Conservation (phyloP, 2,329 filamentous ascomycete genomes). For the Pseudopyricularia javanii region DNA sequence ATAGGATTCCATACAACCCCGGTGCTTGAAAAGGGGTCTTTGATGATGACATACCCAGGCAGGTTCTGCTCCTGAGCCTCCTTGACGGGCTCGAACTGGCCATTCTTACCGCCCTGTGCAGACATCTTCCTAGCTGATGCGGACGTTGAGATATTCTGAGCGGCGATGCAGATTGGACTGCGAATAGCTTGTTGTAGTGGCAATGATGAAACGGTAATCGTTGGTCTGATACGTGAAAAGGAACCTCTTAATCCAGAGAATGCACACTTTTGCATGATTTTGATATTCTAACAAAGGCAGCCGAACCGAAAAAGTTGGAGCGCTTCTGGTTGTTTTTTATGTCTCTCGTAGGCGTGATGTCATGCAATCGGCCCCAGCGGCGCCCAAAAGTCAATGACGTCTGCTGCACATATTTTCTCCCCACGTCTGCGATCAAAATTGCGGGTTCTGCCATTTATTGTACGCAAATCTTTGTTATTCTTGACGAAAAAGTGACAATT, state of each 20-base stretch:
- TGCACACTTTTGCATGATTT: neutral
- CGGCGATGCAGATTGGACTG: neutral
- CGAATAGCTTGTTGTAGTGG: neutral
- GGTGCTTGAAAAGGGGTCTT: neutral
- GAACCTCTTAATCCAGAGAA: neutral
- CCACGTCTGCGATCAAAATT: slow-evolving; percentile 1
- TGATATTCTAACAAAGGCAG: neutral
- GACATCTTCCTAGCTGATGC: neutral
- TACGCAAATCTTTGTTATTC: neutral
- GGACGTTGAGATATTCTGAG: neutral
- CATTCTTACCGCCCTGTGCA: slow-evolving; percentile 8
- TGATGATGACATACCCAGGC: slow-evolving; percentile 18
- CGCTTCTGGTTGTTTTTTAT: neutral
- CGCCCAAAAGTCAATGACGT: slow-evolving; percentile 6
- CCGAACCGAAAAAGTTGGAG: neutral
- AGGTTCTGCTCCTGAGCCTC: slow-evolving; percentile 22
- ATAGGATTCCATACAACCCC: too few species aligned
- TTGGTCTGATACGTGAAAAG: neutral
- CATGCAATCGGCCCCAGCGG: neutral
- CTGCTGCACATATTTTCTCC: slow-evolving; percentile 9
- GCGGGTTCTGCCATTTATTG: too few species aligned
- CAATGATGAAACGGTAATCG: neutral
- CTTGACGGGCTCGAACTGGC: slow-evolving; percentile 20
- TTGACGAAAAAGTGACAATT: neutral
- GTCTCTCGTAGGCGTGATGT: neutral